These are phyloP conservation scores for Xylaria scruposa DNA, from an alignment of 495 filamentous ascomycete species.

Conservation along the genomic window DNA sequence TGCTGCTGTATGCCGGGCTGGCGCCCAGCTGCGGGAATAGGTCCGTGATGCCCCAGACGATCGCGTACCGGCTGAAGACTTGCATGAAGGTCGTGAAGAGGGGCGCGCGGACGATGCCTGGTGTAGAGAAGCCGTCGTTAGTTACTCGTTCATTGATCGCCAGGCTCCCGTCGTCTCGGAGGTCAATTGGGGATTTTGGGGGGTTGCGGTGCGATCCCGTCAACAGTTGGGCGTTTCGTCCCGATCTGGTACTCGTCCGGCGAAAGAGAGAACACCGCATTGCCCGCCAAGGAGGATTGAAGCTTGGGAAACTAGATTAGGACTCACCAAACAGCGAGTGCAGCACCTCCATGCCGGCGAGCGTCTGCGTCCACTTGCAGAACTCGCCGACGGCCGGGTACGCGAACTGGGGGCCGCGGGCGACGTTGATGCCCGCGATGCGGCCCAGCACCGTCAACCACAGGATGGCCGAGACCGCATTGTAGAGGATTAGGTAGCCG, in stretches of 20 bases:
- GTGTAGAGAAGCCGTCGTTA: background rate
- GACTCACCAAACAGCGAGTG: slow-evolving; percentile 72
- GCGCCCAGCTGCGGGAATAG: slow-evolving; percentile 66
- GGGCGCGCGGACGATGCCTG: slow-evolving; percentile 83
- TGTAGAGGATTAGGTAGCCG: slow-evolving; percentile 83
- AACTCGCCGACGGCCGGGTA: slow-evolving; percentile 66
- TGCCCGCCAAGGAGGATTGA: background rate
- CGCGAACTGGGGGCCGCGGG: slow-evolving; percentile 37
- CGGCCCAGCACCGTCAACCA: slow-evolving; percentile 77
- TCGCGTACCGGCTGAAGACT: slow-evolving; percentile 78
- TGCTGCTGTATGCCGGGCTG: slow-evolving; percentile 63
- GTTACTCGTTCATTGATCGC: background rate
- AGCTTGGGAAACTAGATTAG: background rate
- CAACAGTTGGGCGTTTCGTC: background rate
- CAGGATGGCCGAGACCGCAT: slow-evolving; percentile 71
- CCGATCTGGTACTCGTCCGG: background rate
- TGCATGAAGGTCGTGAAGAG: slow-evolving; percentile 88
- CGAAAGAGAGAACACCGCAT: background rate
- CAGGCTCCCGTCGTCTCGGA: background rate
- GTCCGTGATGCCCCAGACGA: slow-evolving; percentile 80
- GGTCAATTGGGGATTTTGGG: background rate
- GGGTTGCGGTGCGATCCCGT: background rate
- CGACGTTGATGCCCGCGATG: slow-evolving; percentile 45
- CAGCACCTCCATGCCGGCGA: slow-evolving; percentile 80
- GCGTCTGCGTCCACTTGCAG: slow-evolving; percentile 79